Base-by-base conservation (phyloP, 2,329 filamentous ascomycete genomes). In the Aureobasidium sp. region DNA sequence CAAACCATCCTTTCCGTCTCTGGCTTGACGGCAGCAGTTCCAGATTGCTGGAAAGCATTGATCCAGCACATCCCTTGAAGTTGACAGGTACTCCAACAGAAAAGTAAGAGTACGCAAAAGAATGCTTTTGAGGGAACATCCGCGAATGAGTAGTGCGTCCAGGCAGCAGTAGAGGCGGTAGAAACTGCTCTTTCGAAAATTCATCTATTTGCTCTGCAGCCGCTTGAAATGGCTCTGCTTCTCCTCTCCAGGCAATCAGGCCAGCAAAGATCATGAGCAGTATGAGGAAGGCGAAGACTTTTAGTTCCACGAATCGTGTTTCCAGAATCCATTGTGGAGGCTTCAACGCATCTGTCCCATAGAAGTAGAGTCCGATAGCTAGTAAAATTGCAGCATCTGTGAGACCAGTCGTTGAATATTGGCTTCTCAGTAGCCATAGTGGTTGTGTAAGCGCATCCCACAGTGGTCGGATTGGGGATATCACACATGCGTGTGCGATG, bases 31-130 rank as follows among this genome's bases (percentile, higher is more conserved):
- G 63, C 2, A 63, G 34, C 9, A 55, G 27, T 3, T 63, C 44
- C 6, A 63, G 53, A 58, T 75, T 73, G 10, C 74, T 70, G 1
- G 86, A 86, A 37, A 89, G 69, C 64, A 87, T 76, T 10, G 79
- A 79, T 49, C 79, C 81, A n/a, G 77, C 73, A 45, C 74, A 75
- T 6, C 85, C 86, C 55, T 76, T 75, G 71, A 82, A 85, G n/a
- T 81, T 81, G 29, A 91, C 79, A 0, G 87, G 88, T 44, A 89
- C 78, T 0, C 88, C 87, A 30, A 86, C 83, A 49, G 86, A 78
- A 1, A 91, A 79, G 70, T 91, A 90, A 0, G 86, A 85, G 69
- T 90, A 90, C 0, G 77, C 77, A 68, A 92, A 91, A 0, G 80
- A 80, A 69, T 91, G 86, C 63, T 81, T 83, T 68, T 84, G 79